Conservation (phyloP, 2,329 filamentous ascomycete species). For the Cladosporium phlei region DNA sequence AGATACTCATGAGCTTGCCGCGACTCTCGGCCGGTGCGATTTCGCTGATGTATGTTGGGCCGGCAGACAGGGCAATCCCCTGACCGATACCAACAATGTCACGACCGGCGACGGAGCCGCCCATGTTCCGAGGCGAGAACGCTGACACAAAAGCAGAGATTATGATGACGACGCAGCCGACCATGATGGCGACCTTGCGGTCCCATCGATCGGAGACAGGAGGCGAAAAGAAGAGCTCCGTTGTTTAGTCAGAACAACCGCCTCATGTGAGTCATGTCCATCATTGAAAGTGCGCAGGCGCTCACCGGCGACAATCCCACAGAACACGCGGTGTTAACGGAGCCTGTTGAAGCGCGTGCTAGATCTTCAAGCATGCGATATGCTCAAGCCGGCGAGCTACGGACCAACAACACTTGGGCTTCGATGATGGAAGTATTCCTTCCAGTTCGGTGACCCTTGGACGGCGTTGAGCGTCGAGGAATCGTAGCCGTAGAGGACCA, state of each 20-base stretch:
- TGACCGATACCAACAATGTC: not conserved
- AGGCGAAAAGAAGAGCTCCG: conserved; percentile 19
- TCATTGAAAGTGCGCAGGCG: no score
- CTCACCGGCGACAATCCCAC: conserved; percentile 3
- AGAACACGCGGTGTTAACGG: no score
- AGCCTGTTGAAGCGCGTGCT: no score
- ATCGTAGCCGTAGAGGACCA: conserved; percentile 1
- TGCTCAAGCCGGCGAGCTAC: no score
- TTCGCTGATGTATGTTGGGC: conserved; percentile 2
- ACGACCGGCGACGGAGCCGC: not conserved
- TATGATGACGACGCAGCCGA: conserved; percentile 36
- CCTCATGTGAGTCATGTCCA: no score
- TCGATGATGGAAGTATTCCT: conserved; percentile 2
- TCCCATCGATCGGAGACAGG: conserved; percentile 33
- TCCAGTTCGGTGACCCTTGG: conserved; percentile 3
- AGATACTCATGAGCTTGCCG: not conserved
- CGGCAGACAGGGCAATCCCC: not conserved
- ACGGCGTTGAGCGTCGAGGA: conserved; percentile 1
- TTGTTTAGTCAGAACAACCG: not conserved
- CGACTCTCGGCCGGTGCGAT: conserved; percentile 1
- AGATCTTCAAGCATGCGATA: no score
- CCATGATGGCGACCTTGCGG: conserved; percentile 37
- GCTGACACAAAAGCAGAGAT: conserved; percentile 28
- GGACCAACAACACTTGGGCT: not conserved
- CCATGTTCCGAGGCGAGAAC: conserved; percentile 3